These are phyloP conservation scores for Microascus cirrosus DNA, from an alignment of 2,329 filamentous ascomycete species.

Conservation along the genomic window DNA sequence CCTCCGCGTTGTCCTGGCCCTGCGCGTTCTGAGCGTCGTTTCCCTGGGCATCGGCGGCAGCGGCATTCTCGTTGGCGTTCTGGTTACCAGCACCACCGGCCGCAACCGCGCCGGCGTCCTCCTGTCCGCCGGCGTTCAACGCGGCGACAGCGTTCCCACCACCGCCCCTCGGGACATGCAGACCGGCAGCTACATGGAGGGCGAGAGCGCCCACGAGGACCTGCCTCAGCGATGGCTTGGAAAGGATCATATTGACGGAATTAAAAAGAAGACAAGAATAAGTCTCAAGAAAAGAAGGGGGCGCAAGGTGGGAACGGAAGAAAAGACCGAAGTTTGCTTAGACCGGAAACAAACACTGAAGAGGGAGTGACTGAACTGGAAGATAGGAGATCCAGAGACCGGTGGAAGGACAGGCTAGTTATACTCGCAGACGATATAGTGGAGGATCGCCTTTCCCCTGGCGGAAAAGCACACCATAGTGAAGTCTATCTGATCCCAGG, in stretches of 20 bases:
- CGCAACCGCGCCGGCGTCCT: too few relatives aligned
- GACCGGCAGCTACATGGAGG: not conserved
- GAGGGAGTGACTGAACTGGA: not conserved
- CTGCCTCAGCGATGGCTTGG: not conserved
- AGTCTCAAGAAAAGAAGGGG: not conserved
- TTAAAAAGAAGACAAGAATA: not conserved
- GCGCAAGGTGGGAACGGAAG: not conserved
- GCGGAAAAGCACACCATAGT: not conserved
- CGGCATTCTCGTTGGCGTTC: too few relatives aligned
- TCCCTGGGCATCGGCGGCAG: too few relatives aligned
- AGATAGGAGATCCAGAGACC: not conserved
- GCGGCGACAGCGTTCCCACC: too few relatives aligned
- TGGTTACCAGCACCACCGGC: too few relatives aligned
- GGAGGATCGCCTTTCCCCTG: not conserved
- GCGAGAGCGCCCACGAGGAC: not conserved
- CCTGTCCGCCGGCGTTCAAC: too few relatives aligned
- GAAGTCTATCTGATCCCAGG: not conserved
- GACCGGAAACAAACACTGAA: not conserved
- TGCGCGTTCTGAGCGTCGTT: too few relatives aligned
- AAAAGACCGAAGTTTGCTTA: not conserved
- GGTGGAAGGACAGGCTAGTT: not conserved
- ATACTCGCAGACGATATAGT: not conserved
- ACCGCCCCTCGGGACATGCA: not conserved
- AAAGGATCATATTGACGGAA: not conserved
- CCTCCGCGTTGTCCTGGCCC: too few relatives aligned